Evolutionary conservation across 2,329 filamentous ascomycete species (phyloP).

Genomic region (Ophiostoma fasciatum): DNA sequence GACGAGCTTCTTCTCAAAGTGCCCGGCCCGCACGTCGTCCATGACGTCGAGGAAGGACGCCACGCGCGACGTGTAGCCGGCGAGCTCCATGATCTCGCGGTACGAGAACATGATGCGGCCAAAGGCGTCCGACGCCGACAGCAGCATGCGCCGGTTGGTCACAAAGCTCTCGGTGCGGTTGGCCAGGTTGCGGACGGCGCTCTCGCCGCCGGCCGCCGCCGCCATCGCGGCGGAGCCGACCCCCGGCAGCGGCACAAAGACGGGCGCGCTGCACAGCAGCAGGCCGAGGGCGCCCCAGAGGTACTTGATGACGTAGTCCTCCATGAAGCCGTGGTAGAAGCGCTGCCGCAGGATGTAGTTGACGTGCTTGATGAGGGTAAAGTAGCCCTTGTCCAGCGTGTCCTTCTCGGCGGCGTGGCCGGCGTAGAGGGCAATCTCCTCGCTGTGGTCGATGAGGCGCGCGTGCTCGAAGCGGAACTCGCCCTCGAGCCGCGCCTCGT

Average conservation of each 20-base stretch:
- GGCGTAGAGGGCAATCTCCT: conserved; percentile 83
- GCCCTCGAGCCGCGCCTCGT: conserved; percentile 85
- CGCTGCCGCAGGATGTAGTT: conserved; percentile 83
- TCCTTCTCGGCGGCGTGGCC: conserved; percentile 94
- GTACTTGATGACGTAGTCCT: conserved; percentile 99
- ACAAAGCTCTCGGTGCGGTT: conserved; percentile 69
- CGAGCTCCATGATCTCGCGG: conserved; percentile 91
- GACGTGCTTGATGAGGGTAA: conserved; percentile 97
- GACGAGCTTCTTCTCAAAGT: conserved; percentile 92
- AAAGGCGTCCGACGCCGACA: conserved; percentile 90
- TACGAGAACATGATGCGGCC: conserved; percentile 96
- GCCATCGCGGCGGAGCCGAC: conserved; percentile 28
- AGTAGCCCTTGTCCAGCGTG: conserved; percentile 93
- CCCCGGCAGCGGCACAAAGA: conserved; percentile 86
- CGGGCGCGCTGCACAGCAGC: conserved; percentile 81
- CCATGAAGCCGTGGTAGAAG: conserved; percentile 98
- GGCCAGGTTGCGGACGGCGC: conserved; percentile 39
- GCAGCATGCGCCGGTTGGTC: conserved; percentile 80
- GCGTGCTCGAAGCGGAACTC: conserved; percentile 96
- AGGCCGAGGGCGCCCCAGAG: conserved; percentile 94
- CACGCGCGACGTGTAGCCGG: conserved; percentile 87
- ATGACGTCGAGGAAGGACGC: conserved; percentile 84
- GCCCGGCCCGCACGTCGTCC: conserved; percentile 77
- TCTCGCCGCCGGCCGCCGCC: neutral
- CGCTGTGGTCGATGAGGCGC: conserved; percentile 85